phyloP scores from a whole-genome alignment of 768 basidiomycete genomes.

The Psilocybe azurescens region DNA sequence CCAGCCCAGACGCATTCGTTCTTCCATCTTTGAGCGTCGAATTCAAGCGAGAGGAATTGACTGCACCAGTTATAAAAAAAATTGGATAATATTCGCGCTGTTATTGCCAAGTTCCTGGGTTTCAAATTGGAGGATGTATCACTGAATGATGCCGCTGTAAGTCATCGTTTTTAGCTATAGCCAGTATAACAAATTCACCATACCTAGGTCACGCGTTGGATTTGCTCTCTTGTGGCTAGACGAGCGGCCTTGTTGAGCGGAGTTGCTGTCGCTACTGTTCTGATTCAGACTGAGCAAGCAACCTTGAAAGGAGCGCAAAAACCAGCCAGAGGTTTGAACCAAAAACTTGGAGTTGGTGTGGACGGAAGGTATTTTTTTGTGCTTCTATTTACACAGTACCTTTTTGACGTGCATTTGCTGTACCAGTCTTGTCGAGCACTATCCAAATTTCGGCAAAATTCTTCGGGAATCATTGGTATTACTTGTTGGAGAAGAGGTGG shows the following conservation, averaged over 20 bases:
- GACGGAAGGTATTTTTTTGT: conserved; percentile 78
- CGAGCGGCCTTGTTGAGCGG: conserved; percentile 87
- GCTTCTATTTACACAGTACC: conserved; percentile 2
- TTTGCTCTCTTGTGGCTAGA: conserved; percentile 74
- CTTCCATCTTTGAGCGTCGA: conserved; percentile 40
- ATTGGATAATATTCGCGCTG: conserved; percentile 59
- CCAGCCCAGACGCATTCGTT: conserved; percentile 30
- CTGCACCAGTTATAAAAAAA: conserved; percentile 36
- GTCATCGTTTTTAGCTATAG: conserved; percentile 14
- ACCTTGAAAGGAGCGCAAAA: conserved; percentile 46
- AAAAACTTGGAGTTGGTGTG: conserved; percentile 80
- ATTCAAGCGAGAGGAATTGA: conserved; percentile 38
- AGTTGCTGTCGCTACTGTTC: conserved; percentile 84
- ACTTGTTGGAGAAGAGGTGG: conserved; percentile 81
- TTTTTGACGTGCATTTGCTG: conserved; percentile 6
- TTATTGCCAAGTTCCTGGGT: conserved; percentile 67
- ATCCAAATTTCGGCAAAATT: conserved; percentile 82
- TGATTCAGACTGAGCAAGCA: conserved; percentile 81
- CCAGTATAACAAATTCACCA: neutral
- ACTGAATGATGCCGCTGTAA: conserved; percentile 61
- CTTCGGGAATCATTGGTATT: conserved; percentile 76
- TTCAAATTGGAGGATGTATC: conserved; percentile 61
- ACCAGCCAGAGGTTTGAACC: conserved; percentile 37
- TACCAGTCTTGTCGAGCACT: conserved; percentile 84
- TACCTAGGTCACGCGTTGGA: conserved; percentile 79